Evolutionary conservation across 1,284 basidiomycete species (phyloP), one percentile per base, ranked within the genome.

Genomic region (Rhizoctonia solani): DNA sequence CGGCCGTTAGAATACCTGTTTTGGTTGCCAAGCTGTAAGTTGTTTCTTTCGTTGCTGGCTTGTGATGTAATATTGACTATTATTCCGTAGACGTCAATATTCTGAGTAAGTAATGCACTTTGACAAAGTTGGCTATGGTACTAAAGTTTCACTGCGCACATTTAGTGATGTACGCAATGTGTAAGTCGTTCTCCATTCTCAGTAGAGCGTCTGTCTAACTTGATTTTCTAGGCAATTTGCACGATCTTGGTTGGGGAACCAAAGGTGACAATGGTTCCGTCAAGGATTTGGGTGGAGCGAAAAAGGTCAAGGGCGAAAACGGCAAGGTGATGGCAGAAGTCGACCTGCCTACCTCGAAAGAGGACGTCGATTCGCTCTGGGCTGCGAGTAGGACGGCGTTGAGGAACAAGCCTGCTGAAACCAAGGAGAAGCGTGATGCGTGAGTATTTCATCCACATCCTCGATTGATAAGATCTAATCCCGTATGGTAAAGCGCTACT

Each of bases 161-260:
- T 11, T 21, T 69, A 85, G 84, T 92, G 88, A 92, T 90, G 87
- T 92, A 92, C 74, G 88, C 90, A 52, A 92, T 95, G 87, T 94
- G 92, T 79, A 93, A 94, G 67, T 72, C 76, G 27, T 66, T 27
- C 30, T 21, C 41, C 21, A 25, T 25, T 25, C 27, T 41, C n/a
- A n/a, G n/a, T n/a, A n/a, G n/a, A n/a, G 8, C 27, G 37, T 44
- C 47, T 49, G 13, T 1, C 65, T 61, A 25, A 46, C 23, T n/a
- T 8, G 16, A n/a, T 8, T 54, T 29, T 19, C n/a, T 23, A 66
- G 67, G 68, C 25, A 54, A 54, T 23, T 29, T 50, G 72, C 92
- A 94, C 78, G 92, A 94, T 75, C 90, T 95, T 59, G 91, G 88
- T 50, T 92, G 90, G 92, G 93, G 93, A 69, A 95, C 93, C 29